phyloP scores from a whole-genome alignment of 352 stramenopile genomes.

The Globisporangium viniferum region DNA sequence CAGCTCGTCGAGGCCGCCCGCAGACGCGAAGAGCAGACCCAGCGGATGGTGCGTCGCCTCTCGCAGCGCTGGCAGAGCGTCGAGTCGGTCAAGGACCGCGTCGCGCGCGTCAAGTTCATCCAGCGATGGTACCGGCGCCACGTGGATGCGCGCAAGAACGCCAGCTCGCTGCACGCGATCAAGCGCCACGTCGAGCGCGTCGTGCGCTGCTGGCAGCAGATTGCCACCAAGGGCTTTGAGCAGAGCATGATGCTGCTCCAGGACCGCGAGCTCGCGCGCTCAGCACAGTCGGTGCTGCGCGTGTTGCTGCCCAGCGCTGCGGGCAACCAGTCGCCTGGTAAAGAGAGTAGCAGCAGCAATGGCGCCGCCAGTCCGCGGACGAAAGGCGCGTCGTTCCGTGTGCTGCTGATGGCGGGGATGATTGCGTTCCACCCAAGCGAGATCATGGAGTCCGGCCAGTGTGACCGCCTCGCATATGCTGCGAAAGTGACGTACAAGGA shows the following conservation, averaged over 20 bases:
- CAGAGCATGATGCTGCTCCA: slow-evolving; percentile 65
- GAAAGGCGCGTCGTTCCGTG: slow-evolving; percentile 42
- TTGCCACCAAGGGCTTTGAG: slow-evolving; percentile 42
- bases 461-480: slow-evolving; percentile 40
- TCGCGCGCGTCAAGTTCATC: slow-evolving; percentile 64
- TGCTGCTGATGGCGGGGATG: slow-evolving; percentile 76
- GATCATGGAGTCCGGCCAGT: slow-evolving; percentile 56
- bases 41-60: slow-evolving; percentile 47
- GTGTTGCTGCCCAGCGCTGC: slow-evolving; percentile 37
- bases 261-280: slow-evolving; percentile 42
- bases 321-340: slow-evolving; percentile 14
- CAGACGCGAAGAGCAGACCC: slow-evolving; percentile 48
- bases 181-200: slow-evolving; percentile 35
- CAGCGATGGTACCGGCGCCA: slow-evolving; percentile 69
- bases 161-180: slow-evolving; percentile 30
- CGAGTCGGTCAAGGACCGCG: slow-evolving; percentile 58
- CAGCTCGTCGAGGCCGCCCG: slow-evolving; percentile 50
- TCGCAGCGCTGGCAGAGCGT: slow-evolving; percentile 66
- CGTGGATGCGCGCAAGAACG: slow-evolving; percentile 40
- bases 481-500: slow-evolving; percentile 35
- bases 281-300: slow-evolving; percentile 49
- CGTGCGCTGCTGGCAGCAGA: slow-evolving; percentile 41
- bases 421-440: slow-evolving; percentile 58
- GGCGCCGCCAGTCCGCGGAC: slow-evolving; percentile 21
- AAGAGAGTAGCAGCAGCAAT: neutral